phyloP scores from a whole-genome alignment of 164 flowering plant genomes.

The Dillenia suffruticosa region DNA sequence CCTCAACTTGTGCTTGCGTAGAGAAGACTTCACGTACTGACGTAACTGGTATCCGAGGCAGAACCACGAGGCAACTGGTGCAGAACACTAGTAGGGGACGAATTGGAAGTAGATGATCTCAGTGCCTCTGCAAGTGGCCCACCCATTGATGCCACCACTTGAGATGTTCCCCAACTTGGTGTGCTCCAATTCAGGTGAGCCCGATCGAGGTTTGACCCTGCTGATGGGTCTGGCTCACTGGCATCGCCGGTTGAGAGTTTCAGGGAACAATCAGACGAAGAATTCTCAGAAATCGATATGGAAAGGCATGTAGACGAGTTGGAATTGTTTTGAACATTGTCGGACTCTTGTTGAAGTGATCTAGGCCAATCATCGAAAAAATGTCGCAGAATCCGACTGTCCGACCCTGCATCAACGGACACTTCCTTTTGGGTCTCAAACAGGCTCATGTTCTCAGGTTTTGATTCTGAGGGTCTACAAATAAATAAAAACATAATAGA shows the following conservation, averaged over 20 bases:
- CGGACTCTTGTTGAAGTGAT: constrained; percentile 30
- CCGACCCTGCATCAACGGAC: constrained; percentile 18
- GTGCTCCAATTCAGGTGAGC: constrained; percentile 36
- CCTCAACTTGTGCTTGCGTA: too few species aligned
- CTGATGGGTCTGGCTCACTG: constrained; percentile 11
- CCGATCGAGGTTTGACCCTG: constrained; percentile 19
- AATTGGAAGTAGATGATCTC: constrained; percentile 47
- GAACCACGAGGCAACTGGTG: constrained; percentile 43
- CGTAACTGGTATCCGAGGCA: constrained; percentile 40
- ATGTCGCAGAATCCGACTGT: constrained; percentile 50
- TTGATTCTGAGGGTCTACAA: constrained; percentile 35
- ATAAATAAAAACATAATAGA: not conserved
- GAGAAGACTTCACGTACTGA: constrained; percentile 28
- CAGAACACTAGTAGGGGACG: constrained; percentile 62
- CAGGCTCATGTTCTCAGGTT: constrained; percentile 18
- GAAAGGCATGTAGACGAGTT: constrained; percentile 38
- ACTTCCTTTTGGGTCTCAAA: constrained; percentile 20
- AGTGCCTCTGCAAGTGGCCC: constrained; percentile 89
- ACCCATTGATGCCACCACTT: constrained; percentile 55
- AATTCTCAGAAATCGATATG: constrained; percentile 45
- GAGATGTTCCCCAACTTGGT: constrained; percentile 35
- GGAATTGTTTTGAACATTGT: constrained; percentile 16
- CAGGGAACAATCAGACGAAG: constrained; percentile 63
- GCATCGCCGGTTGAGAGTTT: constrained; percentile 63
- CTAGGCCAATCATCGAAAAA: constrained; percentile 89